Base-by-base conservation (phyloP, 2,329 filamentous ascomycete species). In the Beauveria pseudobassiana region DNA sequence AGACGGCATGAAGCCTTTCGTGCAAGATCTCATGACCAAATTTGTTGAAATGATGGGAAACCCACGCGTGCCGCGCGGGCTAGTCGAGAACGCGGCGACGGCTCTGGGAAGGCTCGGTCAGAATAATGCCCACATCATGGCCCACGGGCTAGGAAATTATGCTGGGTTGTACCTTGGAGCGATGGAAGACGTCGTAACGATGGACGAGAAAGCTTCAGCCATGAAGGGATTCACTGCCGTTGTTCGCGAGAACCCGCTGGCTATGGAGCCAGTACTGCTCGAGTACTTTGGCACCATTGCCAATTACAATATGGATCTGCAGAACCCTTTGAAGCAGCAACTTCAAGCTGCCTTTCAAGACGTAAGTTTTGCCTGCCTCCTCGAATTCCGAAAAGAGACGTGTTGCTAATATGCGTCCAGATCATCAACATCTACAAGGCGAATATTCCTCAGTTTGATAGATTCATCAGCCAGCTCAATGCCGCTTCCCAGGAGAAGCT, bases 21-120 rank as follows among this genome's bases (percentile, higher is more conserved):
- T 92, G 10, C 86, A 90, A 24, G 84, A 89, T 64, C 78, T 99
- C 18, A 86, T 96, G 63, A 83, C 88, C 64, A 86, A 89, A 45
- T 85, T 96, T 30, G 83, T 91, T 45, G 84, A 88, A 60, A 97
- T 98, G 67, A 85, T 98, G 67, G 87, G 87, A 70, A 95, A 93
- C 72, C 87, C 88, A 20, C 87, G 90, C 63, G 90, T 97, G 22
- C 93, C 95, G 14, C 87, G 88, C 66, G 93, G 92, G 1, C 86
- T 98, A 16, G 89, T 86, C 63, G 95, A 99, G 76, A 99, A 99
- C 71, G 93, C 93, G 1, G 93, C 92, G 3, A 96, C 97, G 70
- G 92, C 95, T 3, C 80, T 99, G 10, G 95, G 95, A 38, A 85
- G 95, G 18, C 80, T 99, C 12, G 95, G 95, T 9, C 80, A 96